A percentile compares a stretch with the other conserved stretches of the same genome.
Conservation (phyloP, 73 alveolate species). For the Paramecium biaurelia region DNA sequence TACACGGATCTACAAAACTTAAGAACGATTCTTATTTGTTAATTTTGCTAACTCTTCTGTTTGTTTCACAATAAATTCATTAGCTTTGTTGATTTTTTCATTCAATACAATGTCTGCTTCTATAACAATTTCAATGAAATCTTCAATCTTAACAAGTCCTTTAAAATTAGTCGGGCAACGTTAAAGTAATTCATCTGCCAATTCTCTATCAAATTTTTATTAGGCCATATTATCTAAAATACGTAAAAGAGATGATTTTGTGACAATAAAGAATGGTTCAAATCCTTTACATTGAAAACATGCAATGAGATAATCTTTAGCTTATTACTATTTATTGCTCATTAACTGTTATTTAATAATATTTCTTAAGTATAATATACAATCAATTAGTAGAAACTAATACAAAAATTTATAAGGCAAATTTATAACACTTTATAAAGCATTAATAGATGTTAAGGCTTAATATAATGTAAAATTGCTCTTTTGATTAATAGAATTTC, state of each 20-base stretch:
- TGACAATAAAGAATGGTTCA: not conserved
- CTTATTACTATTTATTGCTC: constrained; percentile 1
- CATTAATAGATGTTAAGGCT: too few species aligned
- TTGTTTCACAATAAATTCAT: not conserved
- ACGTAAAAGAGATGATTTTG: constrained; percentile 5
- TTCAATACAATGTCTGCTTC: not conserved
- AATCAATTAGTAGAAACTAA: not conserved
- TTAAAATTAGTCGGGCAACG: not conserved
- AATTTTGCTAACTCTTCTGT: not conserved
- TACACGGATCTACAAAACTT: not conserved
- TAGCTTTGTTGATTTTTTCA: not conserved
- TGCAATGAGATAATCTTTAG: constrained; percentile 4
- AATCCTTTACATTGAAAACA: constrained; percentile 30
- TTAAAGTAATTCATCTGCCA: not conserved
- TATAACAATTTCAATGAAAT: constrained; percentile 7
- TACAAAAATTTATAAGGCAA: not conserved
- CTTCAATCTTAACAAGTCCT: constrained; percentile 9
- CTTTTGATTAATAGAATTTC: too few species aligned
- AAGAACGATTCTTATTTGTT: not conserved
- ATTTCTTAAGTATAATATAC: not conserved
- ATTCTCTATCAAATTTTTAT: constrained; percentile 3
- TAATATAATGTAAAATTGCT: too few species aligned
- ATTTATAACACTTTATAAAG: too few species aligned
- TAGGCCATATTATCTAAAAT: constrained; percentile 9
- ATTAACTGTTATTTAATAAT: not conserved